Percentiles rank a stretch among this genome's conserved stretches.
Conservation (phyloP, 495 filamentous ascomycete genomes). For the Penicillium waksmanii region DNA sequence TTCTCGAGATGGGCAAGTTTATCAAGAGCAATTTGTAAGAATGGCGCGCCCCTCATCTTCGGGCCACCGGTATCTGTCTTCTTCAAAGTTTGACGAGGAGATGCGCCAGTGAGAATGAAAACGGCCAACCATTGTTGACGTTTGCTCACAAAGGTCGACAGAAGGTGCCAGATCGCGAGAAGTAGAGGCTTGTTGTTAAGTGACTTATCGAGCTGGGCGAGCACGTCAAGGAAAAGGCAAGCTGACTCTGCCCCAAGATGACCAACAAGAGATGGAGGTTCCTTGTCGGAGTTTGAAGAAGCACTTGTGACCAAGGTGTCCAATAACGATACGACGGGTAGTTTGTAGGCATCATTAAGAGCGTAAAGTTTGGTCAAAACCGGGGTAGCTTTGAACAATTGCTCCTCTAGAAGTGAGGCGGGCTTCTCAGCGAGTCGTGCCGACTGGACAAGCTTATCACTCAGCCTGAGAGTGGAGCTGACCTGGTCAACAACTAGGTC, state of each 20-base stretch:
- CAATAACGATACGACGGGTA: slow-evolving; percentile 67
- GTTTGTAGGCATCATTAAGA: slow-evolving; percentile 65
- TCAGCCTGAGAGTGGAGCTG: slow-evolving; percentile 64
- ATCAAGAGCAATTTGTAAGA: slow-evolving; percentile 77
- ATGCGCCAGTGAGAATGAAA: slow-evolving; percentile 85
- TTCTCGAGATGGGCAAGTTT: slow-evolving; percentile 68
- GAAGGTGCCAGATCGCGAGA: slow-evolving; percentile 77
- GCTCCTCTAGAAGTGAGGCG: slow-evolving; percentile 68
- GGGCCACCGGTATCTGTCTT: slow-evolving; percentile 45
- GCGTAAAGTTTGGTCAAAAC: slow-evolving; percentile 79
- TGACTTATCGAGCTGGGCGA: slow-evolving; percentile 79
- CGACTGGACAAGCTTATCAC: slow-evolving; percentile 68
- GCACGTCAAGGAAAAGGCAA: slow-evolving; percentile 77
- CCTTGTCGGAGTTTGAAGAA: slow-evolving; percentile 58
- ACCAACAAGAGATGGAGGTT: slow-evolving; percentile 88
- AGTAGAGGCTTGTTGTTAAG: slow-evolving; percentile 63
- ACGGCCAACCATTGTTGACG: slow-evolving; percentile 95
- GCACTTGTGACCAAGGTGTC: slow-evolving; percentile 73
- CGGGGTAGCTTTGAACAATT: slow-evolving; percentile 77
- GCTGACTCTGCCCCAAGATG: slow-evolving; percentile 81
- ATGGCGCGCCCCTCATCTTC: slow-evolving; percentile 56
- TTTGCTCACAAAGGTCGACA: slow-evolving; percentile 85
- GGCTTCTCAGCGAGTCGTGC: slow-evolving; percentile 64
- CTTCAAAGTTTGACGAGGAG: slow-evolving; percentile 72
- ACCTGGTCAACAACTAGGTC: slow-evolving; percentile 64